phyloP scores from a whole-genome alignment of 495 filamentous ascomycete species.

The Aspergillus mulundensis region DNA sequence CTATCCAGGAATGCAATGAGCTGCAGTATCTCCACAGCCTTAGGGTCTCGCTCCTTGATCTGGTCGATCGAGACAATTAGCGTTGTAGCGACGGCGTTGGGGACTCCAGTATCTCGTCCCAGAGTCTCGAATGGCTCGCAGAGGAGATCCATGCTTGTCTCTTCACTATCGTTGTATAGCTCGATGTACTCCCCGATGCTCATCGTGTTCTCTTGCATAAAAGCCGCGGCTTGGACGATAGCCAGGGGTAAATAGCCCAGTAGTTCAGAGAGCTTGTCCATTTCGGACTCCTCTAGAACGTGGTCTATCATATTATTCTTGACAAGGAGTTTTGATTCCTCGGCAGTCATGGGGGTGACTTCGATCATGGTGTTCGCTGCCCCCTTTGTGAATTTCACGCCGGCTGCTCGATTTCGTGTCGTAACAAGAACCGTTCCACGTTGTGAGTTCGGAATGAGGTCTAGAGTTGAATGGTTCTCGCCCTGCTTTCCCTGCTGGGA shows the following conservation, averaged over 20 bases:
- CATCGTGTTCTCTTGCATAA: conserved; percentile 27
- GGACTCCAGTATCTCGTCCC: conserved; percentile 23
- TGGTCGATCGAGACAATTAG: conserved; percentile 40
- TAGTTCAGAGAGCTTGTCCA: conserved; percentile 15
- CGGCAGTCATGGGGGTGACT: conserved; percentile 8
- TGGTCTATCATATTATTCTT: conserved; percentile 1
- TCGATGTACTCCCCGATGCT: conserved; percentile 28
- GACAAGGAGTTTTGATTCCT: conserved; percentile 11
- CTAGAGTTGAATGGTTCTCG: conserved; percentile 12
- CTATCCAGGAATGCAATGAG: conserved; percentile 42
- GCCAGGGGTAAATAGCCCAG: conserved; percentile 28
- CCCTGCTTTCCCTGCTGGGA: not conserved
- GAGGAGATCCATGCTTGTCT: conserved; percentile 17
- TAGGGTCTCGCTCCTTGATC: conserved; percentile 30
- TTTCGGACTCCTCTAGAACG: not conserved
- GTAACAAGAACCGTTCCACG: conserved; percentile 27
- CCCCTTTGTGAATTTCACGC: conserved; percentile 11
- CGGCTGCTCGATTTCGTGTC: conserved; percentile 21
- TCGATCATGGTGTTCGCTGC: conserved; percentile 1
- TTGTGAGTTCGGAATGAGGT: conserved; percentile 20
- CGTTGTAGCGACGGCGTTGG: conserved; percentile 29
- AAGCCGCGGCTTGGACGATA: conserved; percentile 30
- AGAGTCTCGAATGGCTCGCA: conserved; percentile 17
- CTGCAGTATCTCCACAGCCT: conserved; percentile 40
- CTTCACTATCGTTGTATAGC: conserved; percentile 20